Percentiles rank a stretch among this genome's conserved stretches.
Conservation (phyloP, 306 rosid genomes). For the Fagus crenata region DNA sequence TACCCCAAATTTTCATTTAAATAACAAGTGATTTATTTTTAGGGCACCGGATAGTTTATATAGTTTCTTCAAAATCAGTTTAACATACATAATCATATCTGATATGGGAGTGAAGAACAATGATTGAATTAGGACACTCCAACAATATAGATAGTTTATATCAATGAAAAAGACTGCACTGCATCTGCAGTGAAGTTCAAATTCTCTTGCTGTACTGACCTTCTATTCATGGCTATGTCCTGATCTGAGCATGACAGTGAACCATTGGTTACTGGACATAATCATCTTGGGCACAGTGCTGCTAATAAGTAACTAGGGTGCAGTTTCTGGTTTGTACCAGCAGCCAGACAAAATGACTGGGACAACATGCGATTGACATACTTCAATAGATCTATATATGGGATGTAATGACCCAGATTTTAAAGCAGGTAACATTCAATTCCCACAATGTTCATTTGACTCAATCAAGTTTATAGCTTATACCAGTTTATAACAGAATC, state of each 20-base stretch:
- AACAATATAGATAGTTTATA: background rate
- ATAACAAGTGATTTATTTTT: no score
- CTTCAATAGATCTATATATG: background rate
- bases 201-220: background rate
- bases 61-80: background rate
- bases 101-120: background rate
- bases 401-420: background rate
- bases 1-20: no score
- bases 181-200: background rate
- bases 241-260: background rate
- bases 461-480: background rate
- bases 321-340: background rate
- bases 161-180: background rate
- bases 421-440: background rate
- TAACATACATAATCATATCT: background rate
- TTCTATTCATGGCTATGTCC: background rate
- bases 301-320: background rate
- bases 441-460: background rate
- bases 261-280: background rate
- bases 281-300: background rate
- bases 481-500: background rate
- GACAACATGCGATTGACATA: background rate
- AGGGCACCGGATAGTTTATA: no score
- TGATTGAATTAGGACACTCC: background rate
- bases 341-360: background rate